Evolutionary conservation across 2,329 filamentous ascomycete genomes (phyloP), one percentile per base, ranked within the genome.

Genomic region (Sordariomycetes sp.): DNA sequence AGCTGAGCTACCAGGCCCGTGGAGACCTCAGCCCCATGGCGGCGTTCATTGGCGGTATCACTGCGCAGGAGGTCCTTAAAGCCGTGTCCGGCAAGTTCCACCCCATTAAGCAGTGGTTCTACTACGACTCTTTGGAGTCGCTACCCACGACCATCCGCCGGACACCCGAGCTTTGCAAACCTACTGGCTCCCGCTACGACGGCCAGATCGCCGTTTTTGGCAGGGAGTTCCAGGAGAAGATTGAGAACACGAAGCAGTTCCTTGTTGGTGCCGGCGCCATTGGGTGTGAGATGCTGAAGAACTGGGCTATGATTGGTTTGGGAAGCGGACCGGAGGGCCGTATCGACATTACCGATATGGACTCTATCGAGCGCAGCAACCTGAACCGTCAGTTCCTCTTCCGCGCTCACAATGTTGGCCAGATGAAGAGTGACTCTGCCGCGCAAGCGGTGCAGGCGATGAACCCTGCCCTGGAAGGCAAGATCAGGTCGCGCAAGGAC

Each of bases 341-440:
- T 70, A 95, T 99, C 65, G 89, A 77, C 59, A 88, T 99, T 54
- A 97, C 95, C 15, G 94, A 99, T 69, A 97, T 96, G 84, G 94
- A 99, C 67, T 91, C 91, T 57, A 99, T 99, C 64, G 94, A 99
- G 74, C 96, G 92, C 81, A 97, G 92, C 76, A 99, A 99, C 69
- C 77, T 99, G 56, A 99, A 99, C 76, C 82, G 94, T 51, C 94
- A 99, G 66, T 99, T 99, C 74, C 73, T 99, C 20, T 99, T 99
- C 82, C 83, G 94, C 57, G 78, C 90, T 52, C 89, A 89, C 67
- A 92, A 99, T 71, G 95, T 99, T 52, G 94, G 94, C 45, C 85
- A 90, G 64, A 84, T 96, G 75, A 99, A 99, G 87, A 97, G 92
- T 69, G 92, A 96, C 65, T 90, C 88, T 66, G 94, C 95, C 10